Conservation (phyloP, 768 basidiomycete species). For the Macrocybe gigantea region DNA sequence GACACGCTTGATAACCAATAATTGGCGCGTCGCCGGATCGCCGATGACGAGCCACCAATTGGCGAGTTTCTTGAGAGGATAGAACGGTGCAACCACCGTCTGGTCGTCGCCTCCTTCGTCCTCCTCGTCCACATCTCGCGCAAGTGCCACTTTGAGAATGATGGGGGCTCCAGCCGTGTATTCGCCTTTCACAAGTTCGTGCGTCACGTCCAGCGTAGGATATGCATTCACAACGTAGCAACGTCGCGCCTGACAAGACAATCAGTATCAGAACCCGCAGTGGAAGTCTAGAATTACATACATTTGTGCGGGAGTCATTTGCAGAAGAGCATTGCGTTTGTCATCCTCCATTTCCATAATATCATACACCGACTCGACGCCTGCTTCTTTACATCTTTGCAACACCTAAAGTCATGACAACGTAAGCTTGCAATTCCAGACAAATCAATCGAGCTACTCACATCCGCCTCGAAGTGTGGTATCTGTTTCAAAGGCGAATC, state of each 20-base stretch:
- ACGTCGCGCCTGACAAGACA: conserved; percentile 71
- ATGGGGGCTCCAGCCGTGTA: conserved; percentile 86
- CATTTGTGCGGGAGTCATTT: conserved; percentile 87
- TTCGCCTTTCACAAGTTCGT: conserved; percentile 81
- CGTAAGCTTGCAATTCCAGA: not conserved
- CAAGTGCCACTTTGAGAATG: conserved; percentile 69
- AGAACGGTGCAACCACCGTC: conserved; percentile 88
- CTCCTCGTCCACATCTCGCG: conserved; percentile 77
- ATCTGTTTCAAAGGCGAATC: conserved; percentile 95
- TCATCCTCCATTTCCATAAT: conserved; percentile 99
- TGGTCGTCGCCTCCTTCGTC: conserved; percentile 66
- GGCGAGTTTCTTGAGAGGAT: conserved; percentile 83
- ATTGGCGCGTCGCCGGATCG: conserved; percentile 70
- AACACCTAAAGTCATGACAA: conserved; percentile 46
- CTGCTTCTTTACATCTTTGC: conserved; percentile 76
- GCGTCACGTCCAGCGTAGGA: conserved; percentile 89
- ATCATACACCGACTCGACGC: conserved; percentile 89
- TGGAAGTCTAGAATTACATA: conserved; percentile 35
- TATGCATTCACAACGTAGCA: conserved; percentile 96
- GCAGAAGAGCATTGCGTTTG: conserved; percentile 71
- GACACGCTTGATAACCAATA: conserved; percentile 84
- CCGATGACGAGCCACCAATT: conserved; percentile 99
- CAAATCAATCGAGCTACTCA: conserved; percentile 24
- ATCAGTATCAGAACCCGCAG: conserved; percentile 9
- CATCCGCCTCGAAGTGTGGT: conserved; percentile 91